Evolutionary conservation across 495 filamentous ascomycete species (phyloP).

Genomic region (Daldinia caldariorum): DNA sequence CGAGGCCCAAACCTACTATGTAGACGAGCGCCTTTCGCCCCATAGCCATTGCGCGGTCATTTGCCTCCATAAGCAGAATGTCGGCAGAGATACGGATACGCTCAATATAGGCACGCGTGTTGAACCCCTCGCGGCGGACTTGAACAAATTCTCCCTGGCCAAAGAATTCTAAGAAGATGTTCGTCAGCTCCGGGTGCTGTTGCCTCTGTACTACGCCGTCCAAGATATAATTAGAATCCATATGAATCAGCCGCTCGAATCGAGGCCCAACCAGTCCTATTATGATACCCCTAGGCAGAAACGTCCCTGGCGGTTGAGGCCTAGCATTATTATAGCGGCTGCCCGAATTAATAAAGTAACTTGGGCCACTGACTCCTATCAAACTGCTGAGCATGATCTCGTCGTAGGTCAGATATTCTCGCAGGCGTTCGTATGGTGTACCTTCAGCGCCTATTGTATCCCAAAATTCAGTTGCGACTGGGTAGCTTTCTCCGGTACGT

Average conservation of each 20-base stretch:
- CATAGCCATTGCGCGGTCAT: slow-evolving; percentile 35
- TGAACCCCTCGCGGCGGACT: slow-evolving; percentile 8
- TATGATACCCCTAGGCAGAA: slow-evolving; percentile 44
- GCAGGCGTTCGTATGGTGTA: slow-evolving; percentile 9
- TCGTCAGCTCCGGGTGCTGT: slow-evolving; percentile 36
- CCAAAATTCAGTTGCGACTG: slow-evolving; percentile 15
- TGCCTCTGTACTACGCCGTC: neutral
- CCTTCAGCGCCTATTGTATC: slow-evolving; percentile 38
- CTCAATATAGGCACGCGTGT: slow-evolving; percentile 38
- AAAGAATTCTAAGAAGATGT: slow-evolving; percentile 38
- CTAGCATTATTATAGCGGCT: slow-evolving; percentile 25
- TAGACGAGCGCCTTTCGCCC: slow-evolving; percentile 48
- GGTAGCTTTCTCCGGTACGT: slow-evolving; percentile 12
- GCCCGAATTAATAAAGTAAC: slow-evolving; percentile 46
- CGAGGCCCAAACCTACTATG: slow-evolving; percentile 53
- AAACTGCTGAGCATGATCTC: slow-evolving; percentile 48
- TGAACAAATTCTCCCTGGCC: neutral
- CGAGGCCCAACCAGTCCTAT: slow-evolving; percentile 45
- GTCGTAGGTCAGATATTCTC: slow-evolving; percentile 45
- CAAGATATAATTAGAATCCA: slow-evolving; percentile 38
- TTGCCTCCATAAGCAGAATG: slow-evolving; percentile 48
- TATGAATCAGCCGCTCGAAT: slow-evolving; percentile 39
- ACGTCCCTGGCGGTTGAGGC: slow-evolving; percentile 6
- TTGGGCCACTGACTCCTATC: slow-evolving; percentile 43
- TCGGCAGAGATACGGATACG: slow-evolving; percentile 46